A percentile compares a stretch with the other conserved stretches of the same genome.
Conservation (phyloP, 179 eudicot species). For the Sideroxylon spinosum region DNA sequence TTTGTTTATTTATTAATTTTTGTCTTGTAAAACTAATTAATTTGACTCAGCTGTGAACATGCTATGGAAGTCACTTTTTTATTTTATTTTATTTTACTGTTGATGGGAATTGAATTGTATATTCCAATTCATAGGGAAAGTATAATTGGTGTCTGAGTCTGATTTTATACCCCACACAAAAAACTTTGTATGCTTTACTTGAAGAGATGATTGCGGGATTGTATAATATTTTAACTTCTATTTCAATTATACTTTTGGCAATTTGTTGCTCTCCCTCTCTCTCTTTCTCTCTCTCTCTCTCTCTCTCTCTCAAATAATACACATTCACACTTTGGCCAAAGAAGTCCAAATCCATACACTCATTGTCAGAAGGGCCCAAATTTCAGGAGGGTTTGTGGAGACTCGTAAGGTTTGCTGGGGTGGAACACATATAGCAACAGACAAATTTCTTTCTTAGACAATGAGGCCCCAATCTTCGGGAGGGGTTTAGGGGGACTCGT, state of each 20-base stretch:
- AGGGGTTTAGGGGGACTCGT: not conserved
- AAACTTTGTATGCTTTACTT: not conserved
- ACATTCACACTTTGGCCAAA: not conserved
- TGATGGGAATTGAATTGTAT: slow-evolving; percentile 7
- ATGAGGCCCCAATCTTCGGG: not conserved
- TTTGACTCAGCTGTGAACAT: not conserved
- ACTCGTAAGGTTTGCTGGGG: not conserved
- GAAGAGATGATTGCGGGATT: not conserved
- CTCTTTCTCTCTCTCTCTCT: not conserved
- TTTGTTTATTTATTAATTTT: not conserved
- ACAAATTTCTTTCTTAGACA: no score
- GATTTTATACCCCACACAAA: not conserved
- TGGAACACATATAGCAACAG: not conserved
- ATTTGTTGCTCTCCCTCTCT: not conserved
- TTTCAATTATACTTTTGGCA: not conserved
- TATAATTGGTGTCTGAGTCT: not conserved
- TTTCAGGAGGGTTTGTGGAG: not conserved
- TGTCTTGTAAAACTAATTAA: not conserved
- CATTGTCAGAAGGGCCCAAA: not conserved
- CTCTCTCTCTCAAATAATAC: not conserved
- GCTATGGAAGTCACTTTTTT: slow-evolving; percentile 6
- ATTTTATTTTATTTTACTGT: not conserved
- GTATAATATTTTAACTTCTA: not conserved
- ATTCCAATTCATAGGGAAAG: not conserved
- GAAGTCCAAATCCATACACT: no score